A percentile compares a stretch with the other conserved stretches of the same genome.
phyloP scores from a whole-genome alignment of 768 basidiomycete species.

The Lactarius indigo region DNA sequence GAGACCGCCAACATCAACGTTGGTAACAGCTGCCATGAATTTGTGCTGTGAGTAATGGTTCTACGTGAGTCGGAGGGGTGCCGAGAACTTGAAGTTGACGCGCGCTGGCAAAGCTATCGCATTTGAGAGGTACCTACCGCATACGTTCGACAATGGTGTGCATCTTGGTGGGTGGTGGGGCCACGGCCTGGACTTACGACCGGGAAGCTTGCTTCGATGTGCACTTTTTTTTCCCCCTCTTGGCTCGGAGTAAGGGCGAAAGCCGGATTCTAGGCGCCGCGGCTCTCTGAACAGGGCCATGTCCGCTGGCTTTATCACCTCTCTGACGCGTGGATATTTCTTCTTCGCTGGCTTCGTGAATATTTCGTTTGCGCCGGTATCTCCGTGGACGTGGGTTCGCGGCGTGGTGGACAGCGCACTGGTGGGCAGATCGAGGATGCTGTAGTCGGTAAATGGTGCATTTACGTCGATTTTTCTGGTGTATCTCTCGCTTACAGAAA shows the following conservation, averaged over 20 bases:
- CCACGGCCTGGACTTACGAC: slow-evolving; percentile 65
- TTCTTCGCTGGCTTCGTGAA: no score
- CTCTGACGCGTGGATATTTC: no score
- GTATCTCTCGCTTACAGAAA: slow-evolving; percentile 14
- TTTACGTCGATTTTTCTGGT: slow-evolving; percentile 57
- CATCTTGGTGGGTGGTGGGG: slow-evolving; percentile 70
- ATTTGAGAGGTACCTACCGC: slow-evolving; percentile 57
- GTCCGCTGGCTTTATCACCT: slow-evolving; percentile 72
- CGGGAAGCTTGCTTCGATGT: neutral
- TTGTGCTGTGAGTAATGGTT: slow-evolving; percentile 47
- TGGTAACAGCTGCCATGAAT: no score
- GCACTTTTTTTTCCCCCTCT: neutral
- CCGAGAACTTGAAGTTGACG: slow-evolving; percentile 69
- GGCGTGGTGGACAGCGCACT: slow-evolving; percentile 75
- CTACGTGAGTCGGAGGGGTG: slow-evolving; percentile 80
- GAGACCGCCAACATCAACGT: no score
- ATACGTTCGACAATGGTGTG: slow-evolving; percentile 78
- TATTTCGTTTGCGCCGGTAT: slow-evolving; percentile 50
- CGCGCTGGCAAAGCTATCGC: slow-evolving; percentile 62
- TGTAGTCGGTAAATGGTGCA: slow-evolving; percentile 69
- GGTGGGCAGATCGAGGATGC: slow-evolving; percentile 72
- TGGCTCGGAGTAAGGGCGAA: neutral
- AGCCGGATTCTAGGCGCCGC: slow-evolving; percentile 65
- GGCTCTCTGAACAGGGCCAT: no score
- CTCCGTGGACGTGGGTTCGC: slow-evolving; percentile 41